A percentile compares a stretch with the other conserved stretches of the same genome.
Conservation (phyloP, 495 filamentous ascomycete genomes). For the Bacidia rubella region DNA sequence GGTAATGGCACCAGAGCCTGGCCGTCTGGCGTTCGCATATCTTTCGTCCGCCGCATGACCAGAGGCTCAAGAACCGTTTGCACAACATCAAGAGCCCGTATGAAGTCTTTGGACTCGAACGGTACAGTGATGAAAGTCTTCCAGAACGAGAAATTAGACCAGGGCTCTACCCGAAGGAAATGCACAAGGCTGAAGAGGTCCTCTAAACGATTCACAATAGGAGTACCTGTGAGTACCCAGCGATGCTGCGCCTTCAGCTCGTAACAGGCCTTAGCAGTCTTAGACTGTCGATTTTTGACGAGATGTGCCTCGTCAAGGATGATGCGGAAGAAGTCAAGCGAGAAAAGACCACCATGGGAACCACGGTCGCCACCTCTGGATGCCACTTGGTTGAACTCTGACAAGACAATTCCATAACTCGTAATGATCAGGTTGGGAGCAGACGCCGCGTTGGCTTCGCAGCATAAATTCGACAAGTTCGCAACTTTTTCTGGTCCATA, state of each 20-base stretch:
- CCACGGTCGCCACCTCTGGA: conserved; percentile 40
- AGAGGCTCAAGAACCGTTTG: conserved; percentile 92
- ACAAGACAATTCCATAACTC: conserved; percentile 86
- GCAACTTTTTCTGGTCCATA: conserved; percentile 74
- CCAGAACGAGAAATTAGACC: conserved; percentile 98
- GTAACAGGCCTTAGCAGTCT: conserved; percentile 88
- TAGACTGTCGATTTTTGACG: conserved; percentile 82
- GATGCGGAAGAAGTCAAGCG: conserved; percentile 80
- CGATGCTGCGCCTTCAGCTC: conserved; percentile 72
- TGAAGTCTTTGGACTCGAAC: conserved; percentile 87
- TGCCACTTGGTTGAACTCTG: conserved; percentile 66
- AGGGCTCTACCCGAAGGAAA: conserved; percentile 87
- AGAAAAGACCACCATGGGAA: conserved; percentile 64
- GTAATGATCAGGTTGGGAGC: conserved; percentile 88
- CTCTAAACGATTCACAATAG: conserved; percentile 91
- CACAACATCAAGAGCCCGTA: conserved; percentile 88
- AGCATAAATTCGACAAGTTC: conserved; percentile 66
- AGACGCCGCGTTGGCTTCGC: conserved; percentile 51
- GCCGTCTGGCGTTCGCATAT: conserved; percentile 92
- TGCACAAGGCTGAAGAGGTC: conserved; percentile 91
- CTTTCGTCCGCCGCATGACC: conserved; percentile 89
- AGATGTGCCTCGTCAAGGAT: conserved; percentile 92
- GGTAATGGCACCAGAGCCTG: conserved; percentile 75
- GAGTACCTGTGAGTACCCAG: conserved; percentile 91
- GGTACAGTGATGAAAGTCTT: conserved; percentile 96